Evolutionary conservation across 148 eudicot species (phyloP), one percentile per base, ranked within the genome.

Genomic region (Camellia lanceoleosa): DNA sequence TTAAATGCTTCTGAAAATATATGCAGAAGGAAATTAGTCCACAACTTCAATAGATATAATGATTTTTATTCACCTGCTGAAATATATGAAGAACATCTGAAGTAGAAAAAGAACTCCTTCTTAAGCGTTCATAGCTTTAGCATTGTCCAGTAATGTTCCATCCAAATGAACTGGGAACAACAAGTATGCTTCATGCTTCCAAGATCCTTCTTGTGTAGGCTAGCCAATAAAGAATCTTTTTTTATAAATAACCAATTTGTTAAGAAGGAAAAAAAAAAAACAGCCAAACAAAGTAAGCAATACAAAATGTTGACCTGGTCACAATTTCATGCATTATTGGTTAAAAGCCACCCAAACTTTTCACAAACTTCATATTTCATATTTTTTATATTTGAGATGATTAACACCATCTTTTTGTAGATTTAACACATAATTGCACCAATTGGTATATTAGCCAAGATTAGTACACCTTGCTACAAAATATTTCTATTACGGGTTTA

Each of bases 151-250:
- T 82, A 96, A 85, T 67, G 98, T 91, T 74, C 97, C 99, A 78
- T 92, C 99, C 87, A 89, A 79, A 85, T 92, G 95, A 69, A 89
- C 95, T 10, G 99, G 99, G 84, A 93, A 96, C 67, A 96, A 83
- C 88, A 93, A 86, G 79, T 93, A 96, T 20, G 99, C 99, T 86
- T 96, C 99, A 82, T 96, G 92, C 74, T 88, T 92, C 97, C 93
- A 88, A 65, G 93, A 84, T 84, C 87, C 90, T 80, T 93, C 95
- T 79, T 83, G 97, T 76, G 97, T 82, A 76, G 90, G 81, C 99
- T 95, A 81, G 59, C 18, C 51, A 83, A 62, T 8, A 52, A 73
- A 75, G 19, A n/a, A 23, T 20, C 42, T 13, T 20, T 23, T 54
- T 76, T 11, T 74, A 78, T 56, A 65, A 49, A 55, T 42, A 73